A percentile compares a stretch with the other conserved stretches of the same genome.
phyloP scores from a whole-genome alignment of 2,329 filamentous ascomycete genomes.

The Penicillium capsulatum region DNA sequence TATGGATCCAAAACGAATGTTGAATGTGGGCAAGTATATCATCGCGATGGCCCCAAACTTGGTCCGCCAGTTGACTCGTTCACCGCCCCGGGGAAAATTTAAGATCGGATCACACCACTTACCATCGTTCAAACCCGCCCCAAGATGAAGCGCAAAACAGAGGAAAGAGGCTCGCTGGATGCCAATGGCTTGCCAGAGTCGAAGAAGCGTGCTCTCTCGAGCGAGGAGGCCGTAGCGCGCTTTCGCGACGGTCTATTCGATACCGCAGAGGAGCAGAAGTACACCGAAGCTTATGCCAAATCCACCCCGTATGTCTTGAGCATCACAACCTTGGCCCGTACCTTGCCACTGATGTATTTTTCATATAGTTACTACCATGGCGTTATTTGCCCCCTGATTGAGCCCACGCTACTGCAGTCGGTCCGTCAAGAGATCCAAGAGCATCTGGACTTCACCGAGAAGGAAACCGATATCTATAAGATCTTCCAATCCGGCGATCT shows the following conservation, averaged over 20 bases:
- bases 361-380: slow-evolving; percentile 73
- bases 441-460: slow-evolving; percentile 92
- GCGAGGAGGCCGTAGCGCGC: slow-evolving; percentile 36
- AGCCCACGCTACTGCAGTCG: slow-evolving; percentile 73
- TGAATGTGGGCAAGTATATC: not conserved
- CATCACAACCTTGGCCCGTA: slow-evolving; percentile 3
- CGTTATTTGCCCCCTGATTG: slow-evolving; percentile 77
- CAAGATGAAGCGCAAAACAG: slow-evolving; percentile 46
- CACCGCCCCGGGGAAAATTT: slow-evolving; percentile 15
- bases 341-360: slow-evolving; percentile 1
- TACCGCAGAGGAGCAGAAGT: slow-evolving; percentile 37
- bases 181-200: slow-evolving; percentile 33
- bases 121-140: not conserved
- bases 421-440: slow-evolving; percentile 85
- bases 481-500: slow-evolving; percentile 98
- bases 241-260: slow-evolving; percentile 47
- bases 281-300: slow-evolving; percentile 41
- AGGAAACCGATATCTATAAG: slow-evolving; percentile 99
- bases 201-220: slow-evolving; percentile 40
- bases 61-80: slow-evolving; percentile 11
- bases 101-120: slow-evolving; percentile 15
- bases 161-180: slow-evolving; percentile 26
- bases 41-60: not conserved
- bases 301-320: slow-evolving; percentile 40
- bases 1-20: not conserved